These are phyloP conservation scores for Earliella scabrosa DNA, from an alignment of 1,284 basidiomycete species.

Conservation along the genomic window DNA sequence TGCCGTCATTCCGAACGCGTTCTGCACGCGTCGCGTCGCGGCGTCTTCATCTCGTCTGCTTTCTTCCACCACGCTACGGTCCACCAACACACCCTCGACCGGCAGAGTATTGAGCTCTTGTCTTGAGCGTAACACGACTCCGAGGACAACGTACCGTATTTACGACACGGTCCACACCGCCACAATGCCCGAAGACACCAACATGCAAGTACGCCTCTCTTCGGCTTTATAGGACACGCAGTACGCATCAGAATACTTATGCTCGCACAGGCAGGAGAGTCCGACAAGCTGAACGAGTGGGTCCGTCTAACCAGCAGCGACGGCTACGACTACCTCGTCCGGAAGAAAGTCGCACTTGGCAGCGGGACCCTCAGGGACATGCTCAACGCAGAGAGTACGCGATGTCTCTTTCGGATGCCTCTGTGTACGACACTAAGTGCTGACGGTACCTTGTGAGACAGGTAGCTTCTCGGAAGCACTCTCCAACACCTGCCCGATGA, in stretches of 20 bases:
- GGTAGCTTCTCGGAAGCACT: constrained; percentile 56
- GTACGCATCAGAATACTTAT: not conserved
- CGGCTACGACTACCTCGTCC: constrained; percentile 65
- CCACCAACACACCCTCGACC: too few relatives aligned
- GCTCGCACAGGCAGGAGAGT: constrained; percentile 1
- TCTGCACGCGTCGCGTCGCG: not conserved
- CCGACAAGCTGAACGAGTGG: constrained; percentile 50
- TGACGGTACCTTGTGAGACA: constrained; percentile 23
- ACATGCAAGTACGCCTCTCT: constrained; percentile 13
- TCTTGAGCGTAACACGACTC: too few relatives aligned
- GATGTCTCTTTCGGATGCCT: not conserved
- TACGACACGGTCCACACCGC: not conserved
- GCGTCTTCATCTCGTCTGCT: too few relatives aligned
- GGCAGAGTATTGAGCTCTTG: too few relatives aligned
- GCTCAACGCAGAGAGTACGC: constrained; percentile 41
- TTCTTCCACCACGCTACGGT: not conserved
- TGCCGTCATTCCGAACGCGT: too few relatives aligned
- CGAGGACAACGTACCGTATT: not conserved
- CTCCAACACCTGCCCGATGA: constrained; percentile 49
- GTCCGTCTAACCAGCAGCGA: constrained; percentile 64
- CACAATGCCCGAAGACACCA: constrained; percentile 13
- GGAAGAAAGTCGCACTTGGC: constrained; percentile 55
- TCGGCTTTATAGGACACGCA: constrained; percentile 8
- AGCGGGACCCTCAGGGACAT: constrained; percentile 61
- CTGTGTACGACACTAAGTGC: too few relatives aligned